Evolutionary conservation across 768 basidiomycete genomes (phyloP).

Genomic region (Lentinula sp.): DNA sequence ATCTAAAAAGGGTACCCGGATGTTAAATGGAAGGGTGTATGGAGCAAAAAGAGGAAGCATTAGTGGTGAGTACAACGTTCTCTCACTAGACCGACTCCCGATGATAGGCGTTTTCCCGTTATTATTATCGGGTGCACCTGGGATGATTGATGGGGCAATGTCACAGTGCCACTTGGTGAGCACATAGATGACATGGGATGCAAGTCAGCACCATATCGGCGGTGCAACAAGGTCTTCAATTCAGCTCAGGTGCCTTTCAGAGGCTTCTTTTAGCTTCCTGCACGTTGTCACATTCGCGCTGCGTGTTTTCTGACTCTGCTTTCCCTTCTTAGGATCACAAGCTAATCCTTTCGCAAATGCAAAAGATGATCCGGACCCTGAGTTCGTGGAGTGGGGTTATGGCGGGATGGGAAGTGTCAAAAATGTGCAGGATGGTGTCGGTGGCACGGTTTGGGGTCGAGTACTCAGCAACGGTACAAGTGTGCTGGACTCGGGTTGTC

Average conservation of each 20-base stretch:
- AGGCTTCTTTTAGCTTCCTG: not conserved
- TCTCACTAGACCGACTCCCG: not conserved
- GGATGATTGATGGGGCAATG: not conserved
- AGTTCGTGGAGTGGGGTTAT: slow-evolving; percentile 92
- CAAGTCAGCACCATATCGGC: not conserved
- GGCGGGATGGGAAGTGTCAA: slow-evolving; percentile 73
- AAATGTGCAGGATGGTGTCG: slow-evolving; percentile 26
- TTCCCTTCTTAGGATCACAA: slow-evolving; percentile 16
- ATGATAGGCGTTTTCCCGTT: too few species aligned
- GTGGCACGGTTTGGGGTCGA: slow-evolving; percentile 26
- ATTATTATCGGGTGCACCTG: not conserved
- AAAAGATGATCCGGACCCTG: slow-evolving; percentile 58
- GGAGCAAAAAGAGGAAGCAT: slow-evolving; percentile 33
- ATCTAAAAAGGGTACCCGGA: slow-evolving; percentile 39
- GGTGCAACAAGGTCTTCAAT: not conserved
- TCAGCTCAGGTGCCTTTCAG: not conserved
- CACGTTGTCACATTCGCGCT: not conserved
- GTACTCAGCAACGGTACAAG: slow-evolving; percentile 22
- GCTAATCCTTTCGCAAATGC: slow-evolving; percentile 59
- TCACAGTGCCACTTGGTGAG: not conserved
- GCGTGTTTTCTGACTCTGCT: slow-evolving; percentile 2
- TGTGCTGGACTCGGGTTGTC: slow-evolving; percentile 11
- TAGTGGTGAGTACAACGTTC: slow-evolving; percentile 13
- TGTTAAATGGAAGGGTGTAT: slow-evolving; percentile 87
- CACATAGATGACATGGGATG: not conserved